Evolutionary conservation across 108 stramenopile species (phyloP), one percentile per base, ranked within the genome.

Genomic region (Aurantiochytrium sp.): DNA sequence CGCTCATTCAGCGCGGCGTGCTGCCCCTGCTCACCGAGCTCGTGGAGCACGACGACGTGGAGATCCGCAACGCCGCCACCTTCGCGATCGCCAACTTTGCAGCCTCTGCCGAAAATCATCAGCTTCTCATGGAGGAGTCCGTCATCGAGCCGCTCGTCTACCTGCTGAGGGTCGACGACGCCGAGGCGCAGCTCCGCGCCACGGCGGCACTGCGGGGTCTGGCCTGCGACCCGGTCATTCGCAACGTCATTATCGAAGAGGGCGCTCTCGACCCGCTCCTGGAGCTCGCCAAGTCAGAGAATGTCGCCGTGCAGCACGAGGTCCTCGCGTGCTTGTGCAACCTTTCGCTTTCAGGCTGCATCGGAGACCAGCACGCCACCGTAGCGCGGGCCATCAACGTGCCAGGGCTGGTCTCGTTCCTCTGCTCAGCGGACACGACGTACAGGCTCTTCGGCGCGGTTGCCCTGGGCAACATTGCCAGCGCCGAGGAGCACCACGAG

Each of bases 381-480:
- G 92, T 96, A 68, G 55, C 95, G 12, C 48, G 93, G 37, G 92
- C 93, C n/a, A 65, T 95, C 22, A 92, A 94, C 52, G 91, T 96
- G 48, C 81, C 85, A 24, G 91, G 86, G 48, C 89, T 96, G 37
- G 91, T 96, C 36, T 87, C 92, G 39, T 96, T 95, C 89, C 91
- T 96, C 6, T 96, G 95, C 86, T 92, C 91, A 69, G 91, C 94
- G 22, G 95, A 95, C 86, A 88, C 94, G 10, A 94, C 95, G 31
- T 94, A 95, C 90, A 85, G 95, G 52, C 92, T 96, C n/a, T 96
- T 96, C 68, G 96, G 95, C n/a, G 95, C 95, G 31, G 91, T 96
- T 3, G 91, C 95, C 21, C 91, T 96, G 17, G 96, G 96, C 24
- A 96, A 96, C 93, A 92, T 96, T 68, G 95, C 95, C 55, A 87